A percentile compares a stretch with the other conserved stretches of the same genome.
phyloP scores from a whole-genome alignment of 2,329 filamentous ascomycete species.

The Ceratocystis destructans region DNA sequence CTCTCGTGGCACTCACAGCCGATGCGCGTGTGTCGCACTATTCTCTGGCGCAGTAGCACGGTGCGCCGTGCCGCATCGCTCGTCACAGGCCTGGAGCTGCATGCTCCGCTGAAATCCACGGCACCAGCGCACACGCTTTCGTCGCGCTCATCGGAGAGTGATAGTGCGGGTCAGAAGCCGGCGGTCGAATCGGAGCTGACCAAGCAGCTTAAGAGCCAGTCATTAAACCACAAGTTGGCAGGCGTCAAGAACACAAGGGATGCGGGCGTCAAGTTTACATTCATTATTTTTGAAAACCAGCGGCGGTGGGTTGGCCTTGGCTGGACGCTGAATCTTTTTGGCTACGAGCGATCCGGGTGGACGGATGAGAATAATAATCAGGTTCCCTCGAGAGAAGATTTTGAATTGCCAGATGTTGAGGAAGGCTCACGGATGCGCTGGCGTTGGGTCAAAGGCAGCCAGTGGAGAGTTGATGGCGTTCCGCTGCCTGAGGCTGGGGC shows the following conservation, averaged over 20 bases:
- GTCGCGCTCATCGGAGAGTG: conserved; percentile 22
- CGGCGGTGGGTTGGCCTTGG: conserved; percentile 87
- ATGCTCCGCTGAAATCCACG: conserved; percentile 32
- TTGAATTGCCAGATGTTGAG: conserved; percentile 48
- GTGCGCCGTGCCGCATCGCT: conserved; percentile 56
- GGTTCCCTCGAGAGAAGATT: conserved; percentile 58
- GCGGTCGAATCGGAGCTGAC: conserved; percentile 34
- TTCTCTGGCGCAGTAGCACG: conserved; percentile 76
- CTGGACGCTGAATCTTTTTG: conserved; percentile 83
- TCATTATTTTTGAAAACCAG: conserved; percentile 93
- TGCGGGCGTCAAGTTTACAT: conserved; percentile 85
- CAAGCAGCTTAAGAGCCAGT: conserved; percentile 29
- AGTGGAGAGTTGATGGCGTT: conserved; percentile 76
- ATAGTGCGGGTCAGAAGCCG: conserved; percentile 12
- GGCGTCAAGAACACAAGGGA: conserved; percentile 32
- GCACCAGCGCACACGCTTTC: conserved; percentile 18
- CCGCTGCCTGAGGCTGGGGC: conserved; percentile 34
- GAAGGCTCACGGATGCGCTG: conserved; percentile 44
- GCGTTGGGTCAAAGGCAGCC: conserved; percentile 71
- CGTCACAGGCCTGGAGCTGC: conserved; percentile 69
- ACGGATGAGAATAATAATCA: conserved; percentile 89
- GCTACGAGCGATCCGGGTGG: conserved; percentile 82
- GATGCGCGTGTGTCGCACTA: conserved; percentile 67
- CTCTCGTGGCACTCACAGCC: conserved; percentile 88
- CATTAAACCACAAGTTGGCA: conserved; percentile 16